Conservation (phyloP, 352 stramenopile species). For the Nothophytophthora sp. region DNA sequence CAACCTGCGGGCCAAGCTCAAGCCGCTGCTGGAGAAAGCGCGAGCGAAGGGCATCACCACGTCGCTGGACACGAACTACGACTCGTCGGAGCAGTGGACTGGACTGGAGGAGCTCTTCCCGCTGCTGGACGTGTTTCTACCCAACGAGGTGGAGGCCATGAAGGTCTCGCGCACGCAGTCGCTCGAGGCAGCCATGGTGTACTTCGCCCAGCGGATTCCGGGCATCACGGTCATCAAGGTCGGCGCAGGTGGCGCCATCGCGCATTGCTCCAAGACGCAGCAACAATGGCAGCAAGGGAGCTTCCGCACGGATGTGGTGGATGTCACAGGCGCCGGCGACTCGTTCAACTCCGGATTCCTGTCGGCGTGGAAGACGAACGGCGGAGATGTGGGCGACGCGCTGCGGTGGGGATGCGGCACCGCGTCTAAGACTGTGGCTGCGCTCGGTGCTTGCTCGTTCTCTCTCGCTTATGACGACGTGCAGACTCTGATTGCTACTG, state of each 20-base stretch:
- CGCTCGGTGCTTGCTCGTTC: constrained; percentile 57
- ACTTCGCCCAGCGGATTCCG: constrained; percentile 42
- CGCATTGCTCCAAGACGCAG: constrained; percentile 44
- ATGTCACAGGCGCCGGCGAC: constrained; percentile 82
- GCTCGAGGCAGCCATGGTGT: constrained; percentile 56
- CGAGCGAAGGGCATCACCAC: constrained; percentile 66
- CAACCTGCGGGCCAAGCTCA: constrained; percentile 59
- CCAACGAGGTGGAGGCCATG: constrained; percentile 84
- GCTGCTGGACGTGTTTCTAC: constrained; percentile 81
- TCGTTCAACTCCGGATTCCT: constrained; percentile 89
- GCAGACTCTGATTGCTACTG: constrained; percentile 27
- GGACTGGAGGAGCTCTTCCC: constrained; percentile 61
- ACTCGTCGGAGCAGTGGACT: constrained; percentile 64
- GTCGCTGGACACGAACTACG: constrained; percentile 87
- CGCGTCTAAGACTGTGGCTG: constrained; percentile 55
- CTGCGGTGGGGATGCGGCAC: constrained; percentile 72
- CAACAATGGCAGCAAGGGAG: constrained; percentile 44
- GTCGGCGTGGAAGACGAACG: constrained; percentile 58
- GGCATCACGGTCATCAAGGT: constrained; percentile 75
- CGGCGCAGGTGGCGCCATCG: constrained; percentile 58
- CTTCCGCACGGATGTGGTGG: constrained; percentile 61
- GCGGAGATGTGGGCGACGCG: constrained; percentile 43
- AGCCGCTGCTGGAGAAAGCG: constrained; percentile 55
- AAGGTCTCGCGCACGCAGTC: constrained; percentile 47
- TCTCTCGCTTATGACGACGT: constrained; percentile 48